Percentiles rank a stretch among this genome's conserved stretches.
Conservation (phyloP, 2,329 filamentous ascomycete species). For the Nemania sp. region DNA sequence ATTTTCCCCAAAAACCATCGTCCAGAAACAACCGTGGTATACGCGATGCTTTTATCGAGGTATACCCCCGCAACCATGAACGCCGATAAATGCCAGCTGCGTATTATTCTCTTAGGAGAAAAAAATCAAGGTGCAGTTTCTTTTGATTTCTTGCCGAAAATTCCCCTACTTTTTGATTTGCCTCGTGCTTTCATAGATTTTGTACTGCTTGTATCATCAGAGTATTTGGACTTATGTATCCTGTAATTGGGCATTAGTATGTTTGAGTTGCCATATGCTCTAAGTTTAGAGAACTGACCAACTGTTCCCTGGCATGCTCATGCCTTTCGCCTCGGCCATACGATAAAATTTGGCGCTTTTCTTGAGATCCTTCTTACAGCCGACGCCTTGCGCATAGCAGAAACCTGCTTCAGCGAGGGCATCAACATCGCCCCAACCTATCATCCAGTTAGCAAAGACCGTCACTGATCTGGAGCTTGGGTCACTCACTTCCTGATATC, state of each 20-base stretch:
- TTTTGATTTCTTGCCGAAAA: slow-evolving; percentile 65
- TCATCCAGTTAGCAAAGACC: slow-evolving; percentile 28
- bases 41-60: slow-evolving; percentile 23
- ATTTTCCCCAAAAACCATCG: slow-evolving; percentile 7
- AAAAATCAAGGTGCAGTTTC: slow-evolving; percentile 17
- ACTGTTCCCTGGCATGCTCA: slow-evolving; percentile 97
- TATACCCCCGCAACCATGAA: slow-evolving; percentile 22
- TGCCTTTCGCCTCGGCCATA: slow-evolving; percentile 86
- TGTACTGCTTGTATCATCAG: slow-evolving; percentile 59
- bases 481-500: slow-evolving; percentile 77
- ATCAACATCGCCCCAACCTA: slow-evolving; percentile 91
- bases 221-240: slow-evolving; percentile 97
- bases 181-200: slow-evolving; percentile 69
- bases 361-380: slow-evolving; percentile 94
- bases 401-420: slow-evolving; percentile 93
- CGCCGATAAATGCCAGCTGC: slow-evolving; percentile 21
- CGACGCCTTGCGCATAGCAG: slow-evolving; percentile 91
- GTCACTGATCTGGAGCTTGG: slow-evolving; percentile 12
- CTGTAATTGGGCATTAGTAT: slow-evolving; percentile 48
- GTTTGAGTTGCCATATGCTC: not conserved
- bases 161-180: slow-evolving; percentile 74
- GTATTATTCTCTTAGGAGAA: slow-evolving; percentile 7
- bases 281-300: slow-evolving; percentile 66
- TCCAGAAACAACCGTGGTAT: slow-evolving; percentile 22
- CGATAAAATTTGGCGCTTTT: slow-evolving; percentile 92